phyloP scores from a whole-genome alignment of 2,329 filamentous ascomycete genomes.

The Xylariaceae sp. region DNA sequence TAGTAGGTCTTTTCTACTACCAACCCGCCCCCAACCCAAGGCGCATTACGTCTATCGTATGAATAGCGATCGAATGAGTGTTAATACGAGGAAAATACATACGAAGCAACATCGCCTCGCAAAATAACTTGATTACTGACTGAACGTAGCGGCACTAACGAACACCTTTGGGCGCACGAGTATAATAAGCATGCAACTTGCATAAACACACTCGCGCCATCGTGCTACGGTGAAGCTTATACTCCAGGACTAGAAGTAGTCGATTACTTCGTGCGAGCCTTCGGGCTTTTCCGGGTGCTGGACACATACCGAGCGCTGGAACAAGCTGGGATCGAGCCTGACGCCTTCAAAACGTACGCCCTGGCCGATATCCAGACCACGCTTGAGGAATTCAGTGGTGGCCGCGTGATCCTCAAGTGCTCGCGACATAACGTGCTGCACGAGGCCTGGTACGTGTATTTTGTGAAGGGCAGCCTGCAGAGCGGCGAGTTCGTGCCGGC shows the following conservation, averaged over 20 bases:
- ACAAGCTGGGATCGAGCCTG: conserved; percentile 46
- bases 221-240: conserved; percentile 66
- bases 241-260: conserved; percentile 49
- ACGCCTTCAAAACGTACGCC: conserved; percentile 47
- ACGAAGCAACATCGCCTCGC: not conserved
- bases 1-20: too few relatives aligned
- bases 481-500: conserved; percentile 55
- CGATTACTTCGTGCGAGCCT: conserved; percentile 52
- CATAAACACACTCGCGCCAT: conserved; percentile 69
- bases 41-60: too few relatives aligned
- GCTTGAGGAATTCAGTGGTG: conserved; percentile 52
- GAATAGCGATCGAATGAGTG: too few relatives aligned
- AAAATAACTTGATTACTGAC: not conserved
- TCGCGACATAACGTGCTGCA: conserved; percentile 49
- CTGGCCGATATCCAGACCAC: conserved; percentile 49
- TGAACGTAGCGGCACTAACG: conserved; percentile 44
- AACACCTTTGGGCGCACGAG: conserved; percentile 70
- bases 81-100: not conserved
- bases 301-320: conserved; percentile 51
- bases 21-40: not conserved
- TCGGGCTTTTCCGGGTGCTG: conserved; percentile 48
- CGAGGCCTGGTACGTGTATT: conserved; percentile 61
- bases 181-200: conserved; percentile 77
- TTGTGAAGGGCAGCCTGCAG: conserved; percentile 58
- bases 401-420: conserved; percentile 53